Evolutionary conservation across 1,284 basidiomycete genomes (phyloP).

Genomic region (Cryptococcus sp.): DNA sequence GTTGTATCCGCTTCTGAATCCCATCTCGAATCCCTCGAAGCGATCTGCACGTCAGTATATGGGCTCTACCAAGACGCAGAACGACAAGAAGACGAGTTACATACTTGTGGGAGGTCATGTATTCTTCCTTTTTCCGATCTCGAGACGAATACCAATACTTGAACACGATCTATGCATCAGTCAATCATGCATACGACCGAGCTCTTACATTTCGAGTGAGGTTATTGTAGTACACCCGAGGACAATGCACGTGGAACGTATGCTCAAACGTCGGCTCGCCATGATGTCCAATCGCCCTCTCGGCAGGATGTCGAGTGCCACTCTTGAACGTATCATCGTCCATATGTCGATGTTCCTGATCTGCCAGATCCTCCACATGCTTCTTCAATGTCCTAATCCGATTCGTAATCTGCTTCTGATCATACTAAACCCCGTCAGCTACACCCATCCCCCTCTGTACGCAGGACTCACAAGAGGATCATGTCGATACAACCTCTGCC

Average conservation of each 20-base stretch:
- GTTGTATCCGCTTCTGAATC: constrained; percentile 16
- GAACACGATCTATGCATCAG: constrained; percentile 60
- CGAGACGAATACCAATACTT: constrained; percentile 85
- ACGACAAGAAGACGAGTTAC: constrained; percentile 35
- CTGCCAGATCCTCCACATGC: constrained; percentile 24
- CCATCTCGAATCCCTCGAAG: constrained; percentile 30
- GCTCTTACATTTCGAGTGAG: constrained; percentile 64
- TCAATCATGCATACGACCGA: background rate
- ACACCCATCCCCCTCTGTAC: background rate
- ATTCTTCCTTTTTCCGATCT: constrained; percentile 68
- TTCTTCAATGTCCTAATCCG: constrained; percentile 25
- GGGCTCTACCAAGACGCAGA: no score
- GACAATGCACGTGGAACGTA: constrained; percentile 85
- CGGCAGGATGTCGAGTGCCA: background rate
- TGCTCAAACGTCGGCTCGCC: constrained; percentile 56
- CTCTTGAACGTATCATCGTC: constrained; percentile 30
- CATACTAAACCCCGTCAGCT: constrained; percentile 11
- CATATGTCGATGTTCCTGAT: constrained; percentile 25
- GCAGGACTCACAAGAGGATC: background rate
- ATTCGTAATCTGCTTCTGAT: constrained; percentile 9
- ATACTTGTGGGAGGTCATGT: constrained; percentile 78
- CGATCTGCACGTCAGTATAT: constrained; percentile 10
- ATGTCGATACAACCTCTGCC: background rate
- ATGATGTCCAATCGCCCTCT: background rate
- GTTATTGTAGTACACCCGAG: constrained; percentile 75